Percentiles rank a stretch among this genome's conserved stretches.
phyloP scores from a whole-genome alignment of 1,139 yeast genomes.

The Pichia cactophila region DNA sequence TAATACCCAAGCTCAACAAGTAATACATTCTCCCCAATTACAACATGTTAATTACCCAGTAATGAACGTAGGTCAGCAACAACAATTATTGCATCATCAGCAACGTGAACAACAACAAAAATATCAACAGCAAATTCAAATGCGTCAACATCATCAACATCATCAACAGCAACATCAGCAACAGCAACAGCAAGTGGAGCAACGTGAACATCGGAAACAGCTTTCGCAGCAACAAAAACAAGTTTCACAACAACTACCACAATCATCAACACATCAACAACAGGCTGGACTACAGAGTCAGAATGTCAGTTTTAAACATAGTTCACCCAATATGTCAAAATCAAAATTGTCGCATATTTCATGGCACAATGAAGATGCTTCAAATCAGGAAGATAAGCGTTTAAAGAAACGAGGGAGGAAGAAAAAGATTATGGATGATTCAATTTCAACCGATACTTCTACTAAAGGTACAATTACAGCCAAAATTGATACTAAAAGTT shows the following conservation, averaged over 20 bases:
- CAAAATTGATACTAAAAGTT: background rate
- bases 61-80: background rate
- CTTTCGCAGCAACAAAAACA: background rate
- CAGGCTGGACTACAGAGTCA: background rate
- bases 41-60: background rate
- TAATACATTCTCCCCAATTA: background rate
- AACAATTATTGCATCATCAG: background rate
- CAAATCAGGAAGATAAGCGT: background rate
- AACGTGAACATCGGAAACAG: background rate
- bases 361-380: background rate
- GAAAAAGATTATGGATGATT: background rate
- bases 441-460: background rate
- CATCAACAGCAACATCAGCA: background rate
- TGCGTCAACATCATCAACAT: background rate
- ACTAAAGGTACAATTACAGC: background rate
- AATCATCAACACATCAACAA: background rate
- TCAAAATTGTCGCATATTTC: background rate
- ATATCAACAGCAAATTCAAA: background rate
- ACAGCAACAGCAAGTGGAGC: background rate
- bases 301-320: too few species aligned
- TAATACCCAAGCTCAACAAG: background rate
- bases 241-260: background rate
- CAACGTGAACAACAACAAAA: background rate
- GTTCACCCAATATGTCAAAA: background rate
- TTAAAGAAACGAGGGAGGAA: background rate